phyloP scores from a whole-genome alignment of 495 filamentous ascomycete genomes.

The Podospora anserina region DNA sequence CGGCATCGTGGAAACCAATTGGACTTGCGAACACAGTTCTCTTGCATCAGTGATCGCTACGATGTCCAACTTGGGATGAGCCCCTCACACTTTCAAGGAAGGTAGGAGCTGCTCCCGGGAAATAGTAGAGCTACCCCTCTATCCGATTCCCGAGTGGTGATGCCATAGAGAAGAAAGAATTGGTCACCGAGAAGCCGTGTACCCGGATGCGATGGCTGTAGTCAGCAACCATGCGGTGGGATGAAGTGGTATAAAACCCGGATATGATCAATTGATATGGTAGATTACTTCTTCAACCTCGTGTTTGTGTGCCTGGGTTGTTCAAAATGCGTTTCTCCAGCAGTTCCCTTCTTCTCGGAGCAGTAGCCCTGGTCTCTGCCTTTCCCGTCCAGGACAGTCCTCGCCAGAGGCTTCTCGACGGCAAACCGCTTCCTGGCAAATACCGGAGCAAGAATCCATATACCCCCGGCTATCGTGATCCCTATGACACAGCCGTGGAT shows the following conservation, averaged over 20 bases:
- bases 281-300: not conserved
- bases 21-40: not conserved
- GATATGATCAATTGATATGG: not conserved
- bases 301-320: not conserved
- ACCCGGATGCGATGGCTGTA: not conserved
- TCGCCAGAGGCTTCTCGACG: constrained; percentile 48
- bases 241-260: not conserved
- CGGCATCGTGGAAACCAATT: constrained; percentile 1
- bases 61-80: constrained; percentile 9
- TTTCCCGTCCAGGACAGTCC: constrained; percentile 51
- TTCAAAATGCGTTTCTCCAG: constrained; percentile 35
- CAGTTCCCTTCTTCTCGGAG: constrained; percentile 29
- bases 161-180: not conserved
- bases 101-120: not conserved
- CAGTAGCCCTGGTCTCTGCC: constrained; percentile 33
- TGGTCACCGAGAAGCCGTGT: not conserved
- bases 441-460: constrained; percentile 42
- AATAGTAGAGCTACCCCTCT: not conserved
- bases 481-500: constrained; percentile 52
- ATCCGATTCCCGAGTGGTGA: not conserved
- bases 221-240: not conserved
- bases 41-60: not conserved
- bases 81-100: not conserved
- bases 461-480: constrained; percentile 42
- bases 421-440: constrained; percentile 43